Conservation (phyloP, 768 basidiomycete genomes). For the Kwoniella mangroviensis region DNA sequence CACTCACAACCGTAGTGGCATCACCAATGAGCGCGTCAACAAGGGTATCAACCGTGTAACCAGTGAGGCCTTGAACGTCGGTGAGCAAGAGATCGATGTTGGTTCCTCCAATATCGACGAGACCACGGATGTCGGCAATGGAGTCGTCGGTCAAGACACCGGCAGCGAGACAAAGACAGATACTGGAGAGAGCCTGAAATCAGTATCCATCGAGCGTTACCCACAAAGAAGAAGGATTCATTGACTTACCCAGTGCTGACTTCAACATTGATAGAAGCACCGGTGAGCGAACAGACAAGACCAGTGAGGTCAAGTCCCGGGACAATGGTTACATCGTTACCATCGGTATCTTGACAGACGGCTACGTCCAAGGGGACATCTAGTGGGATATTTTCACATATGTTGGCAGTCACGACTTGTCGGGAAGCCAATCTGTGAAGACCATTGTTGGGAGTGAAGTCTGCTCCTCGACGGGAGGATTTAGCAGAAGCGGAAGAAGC, state of each 20-base stretch:
- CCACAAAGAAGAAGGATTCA: background rate
- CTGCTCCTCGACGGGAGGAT: background rate
- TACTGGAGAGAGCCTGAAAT: background rate
- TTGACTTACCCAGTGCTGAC: constrained; percentile 1
- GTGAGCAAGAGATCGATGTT: constrained; percentile 3
- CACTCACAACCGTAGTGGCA: background rate
- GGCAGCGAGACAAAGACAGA: background rate
- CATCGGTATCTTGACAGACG: background rate
- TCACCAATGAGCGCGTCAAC: background rate
- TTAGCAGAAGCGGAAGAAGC: background rate
- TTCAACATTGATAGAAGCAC: background rate
- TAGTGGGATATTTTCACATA: background rate
- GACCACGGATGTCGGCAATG: background rate
- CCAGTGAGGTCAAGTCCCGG: constrained; percentile 1
- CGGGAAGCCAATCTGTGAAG: background rate
- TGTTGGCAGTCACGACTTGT: constrained; percentile 4
- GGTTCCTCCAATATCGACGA: constrained; percentile 1
- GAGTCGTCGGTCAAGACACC: constrained; percentile 2
- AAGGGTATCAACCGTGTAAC: background rate
- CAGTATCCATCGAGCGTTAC: background rate
- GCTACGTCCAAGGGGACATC: background rate
- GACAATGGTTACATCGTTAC: background rate
- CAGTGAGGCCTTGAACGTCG: background rate
- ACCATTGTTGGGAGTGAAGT: background rate
- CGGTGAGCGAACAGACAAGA: constrained; percentile 3